Evolutionary conservation across 495 filamentous ascomycete genomes (phyloP).

Genomic region (Talaromyces liani): DNA sequence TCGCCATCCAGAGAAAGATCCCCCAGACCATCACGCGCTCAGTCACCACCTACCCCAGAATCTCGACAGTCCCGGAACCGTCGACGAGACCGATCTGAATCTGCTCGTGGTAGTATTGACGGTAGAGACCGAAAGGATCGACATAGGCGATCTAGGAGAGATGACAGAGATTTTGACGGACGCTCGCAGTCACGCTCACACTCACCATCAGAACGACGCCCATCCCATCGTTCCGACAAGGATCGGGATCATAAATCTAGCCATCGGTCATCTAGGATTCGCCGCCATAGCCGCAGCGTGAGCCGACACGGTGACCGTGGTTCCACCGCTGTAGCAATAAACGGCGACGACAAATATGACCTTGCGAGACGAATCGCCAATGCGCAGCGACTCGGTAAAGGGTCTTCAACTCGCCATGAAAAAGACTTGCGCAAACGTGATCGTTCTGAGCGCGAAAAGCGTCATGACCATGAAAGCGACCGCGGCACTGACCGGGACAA

Average conservation of each 20-base stretch:
- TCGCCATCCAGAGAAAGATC: constrained; percentile 1
- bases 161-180: constrained; percentile 11
- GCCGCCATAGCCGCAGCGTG: constrained; percentile 19
- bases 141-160: background rate
- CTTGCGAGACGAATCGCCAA: constrained; percentile 20
- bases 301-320: constrained; percentile 18
- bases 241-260: constrained; percentile 30
- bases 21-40: background rate
- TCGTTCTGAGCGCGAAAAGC: constrained; percentile 16
- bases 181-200: constrained; percentile 22
- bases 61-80: constrained; percentile 1
- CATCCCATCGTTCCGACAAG: constrained; percentile 45
- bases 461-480: constrained; percentile 27
- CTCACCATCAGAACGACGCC: constrained; percentile 35
- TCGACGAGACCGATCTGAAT: constrained; percentile 1
- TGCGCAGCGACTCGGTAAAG: constrained; percentile 26
- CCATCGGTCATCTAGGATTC: constrained; percentile 15
- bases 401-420: constrained; percentile 23
- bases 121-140: background rate
- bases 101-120: background rate
- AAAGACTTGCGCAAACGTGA: constrained; percentile 26
- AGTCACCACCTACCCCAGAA: background rate
- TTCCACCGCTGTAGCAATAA: constrained; percentile 15
- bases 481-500: constrained; percentile 35
- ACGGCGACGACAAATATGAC: constrained; percentile 16